phyloP scores from a whole-genome alignment of 495 filamentous ascomycete species.

The Platismatia glauca region DNA sequence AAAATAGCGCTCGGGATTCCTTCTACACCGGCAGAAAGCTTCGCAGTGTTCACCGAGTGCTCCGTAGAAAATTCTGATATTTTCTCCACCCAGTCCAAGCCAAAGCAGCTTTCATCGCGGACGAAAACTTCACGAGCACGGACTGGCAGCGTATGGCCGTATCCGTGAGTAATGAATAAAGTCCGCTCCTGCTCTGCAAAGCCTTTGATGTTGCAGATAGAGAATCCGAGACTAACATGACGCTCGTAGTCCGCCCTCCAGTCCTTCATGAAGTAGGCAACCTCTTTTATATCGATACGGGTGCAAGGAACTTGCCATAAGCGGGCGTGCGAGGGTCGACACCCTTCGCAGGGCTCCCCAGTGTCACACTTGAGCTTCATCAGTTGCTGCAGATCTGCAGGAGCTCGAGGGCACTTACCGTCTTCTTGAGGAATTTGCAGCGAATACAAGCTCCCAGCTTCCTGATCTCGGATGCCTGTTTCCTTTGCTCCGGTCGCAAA shows the following conservation, averaged over 20 bases:
- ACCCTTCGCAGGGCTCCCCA: constrained; percentile 86
- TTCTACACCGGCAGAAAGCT: constrained; percentile 72
- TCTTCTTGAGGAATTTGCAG: constrained; percentile 98
- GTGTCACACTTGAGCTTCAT: constrained; percentile 59
- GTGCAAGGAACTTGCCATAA: constrained; percentile 95
- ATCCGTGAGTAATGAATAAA: constrained; percentile 81
- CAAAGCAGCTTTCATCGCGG: constrained; percentile 83
- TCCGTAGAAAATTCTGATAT: constrained; percentile 60
- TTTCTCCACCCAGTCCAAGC: constrained; percentile 80
- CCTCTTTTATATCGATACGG: constrained; percentile 93
- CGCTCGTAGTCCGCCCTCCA: constrained; percentile 93
- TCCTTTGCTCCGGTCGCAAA: constrained; percentile 82
- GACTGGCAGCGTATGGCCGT: constrained; percentile 79
- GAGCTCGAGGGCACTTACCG: constrained; percentile 33
- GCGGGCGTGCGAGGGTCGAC: constrained; percentile 83
- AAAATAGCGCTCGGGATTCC: constrained; percentile 68
- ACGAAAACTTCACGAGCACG: constrained; percentile 86
- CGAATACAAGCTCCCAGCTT: constrained; percentile 85
- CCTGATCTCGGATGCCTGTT: constrained; percentile 88
- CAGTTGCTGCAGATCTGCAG: background rate
- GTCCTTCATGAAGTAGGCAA: constrained; percentile 95
- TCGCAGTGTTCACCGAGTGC: constrained; percentile 77
- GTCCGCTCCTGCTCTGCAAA: constrained; percentile 71
- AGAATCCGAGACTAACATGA: constrained; percentile 75
- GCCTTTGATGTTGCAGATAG: constrained; percentile 87